phyloP scores from a whole-genome alignment of 2,329 filamentous ascomycete species.

The Trichoderma guizhouense region DNA sequence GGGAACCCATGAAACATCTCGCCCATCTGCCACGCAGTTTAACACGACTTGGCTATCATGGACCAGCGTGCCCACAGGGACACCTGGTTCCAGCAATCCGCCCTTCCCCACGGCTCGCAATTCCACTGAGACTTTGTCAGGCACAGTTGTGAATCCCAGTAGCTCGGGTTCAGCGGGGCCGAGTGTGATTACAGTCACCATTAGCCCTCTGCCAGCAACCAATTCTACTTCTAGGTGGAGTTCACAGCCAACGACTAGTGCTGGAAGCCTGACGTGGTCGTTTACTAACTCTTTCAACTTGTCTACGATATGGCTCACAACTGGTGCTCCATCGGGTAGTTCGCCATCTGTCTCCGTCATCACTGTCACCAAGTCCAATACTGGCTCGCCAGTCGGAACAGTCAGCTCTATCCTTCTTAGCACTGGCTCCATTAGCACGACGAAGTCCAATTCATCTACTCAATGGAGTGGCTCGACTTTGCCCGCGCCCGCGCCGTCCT shows the following conservation, averaged over 20 bases:
- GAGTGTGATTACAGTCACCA: neutral
- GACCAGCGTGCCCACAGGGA: neutral
- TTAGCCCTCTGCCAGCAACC: constrained; percentile 14
- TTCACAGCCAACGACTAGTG: neutral
- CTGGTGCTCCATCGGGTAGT: neutral
- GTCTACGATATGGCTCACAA: constrained; percentile 8
- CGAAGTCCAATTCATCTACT: neutral
- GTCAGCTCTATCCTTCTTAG: neutral
- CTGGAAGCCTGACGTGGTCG: constrained; percentile 12
- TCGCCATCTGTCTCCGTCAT: neutral
- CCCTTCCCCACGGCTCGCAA: constrained; percentile 15
- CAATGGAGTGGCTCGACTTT: neutral
- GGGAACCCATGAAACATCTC: neutral
- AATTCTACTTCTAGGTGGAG: neutral
- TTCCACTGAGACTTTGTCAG: constrained; percentile 4
- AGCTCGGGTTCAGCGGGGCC: neutral
- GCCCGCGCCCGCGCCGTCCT: neutral
- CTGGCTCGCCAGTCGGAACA: neutral
- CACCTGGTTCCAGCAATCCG: neutral
- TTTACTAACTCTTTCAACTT: constrained; percentile 14
- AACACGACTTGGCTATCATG: constrained; percentile 14
- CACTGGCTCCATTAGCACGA: neutral
- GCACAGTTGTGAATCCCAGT: neutral
- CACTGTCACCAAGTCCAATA: neutral
- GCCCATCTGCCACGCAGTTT: neutral